A percentile compares a stretch with the other conserved stretches of the same genome.
Evolutionary conservation across 169 alveolate genomes (phyloP).

Genomic region (Cystoisospora suis): DNA sequence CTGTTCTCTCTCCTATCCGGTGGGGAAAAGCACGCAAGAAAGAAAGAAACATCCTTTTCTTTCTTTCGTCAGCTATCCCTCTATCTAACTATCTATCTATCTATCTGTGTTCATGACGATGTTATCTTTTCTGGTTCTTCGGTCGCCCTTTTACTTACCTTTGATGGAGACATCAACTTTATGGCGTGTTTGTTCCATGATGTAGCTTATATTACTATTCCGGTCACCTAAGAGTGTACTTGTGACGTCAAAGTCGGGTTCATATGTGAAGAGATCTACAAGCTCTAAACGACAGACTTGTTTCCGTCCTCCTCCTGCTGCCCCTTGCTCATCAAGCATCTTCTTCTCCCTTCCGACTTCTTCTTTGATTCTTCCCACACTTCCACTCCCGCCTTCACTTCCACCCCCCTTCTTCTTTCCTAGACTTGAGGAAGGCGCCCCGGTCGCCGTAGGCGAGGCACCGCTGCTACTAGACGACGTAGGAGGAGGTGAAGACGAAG

Average conservation of each 20-base stretch:
- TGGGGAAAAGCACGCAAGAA: not conserved
- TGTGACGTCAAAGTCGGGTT: constrained; percentile 83
- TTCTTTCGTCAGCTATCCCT: not conserved
- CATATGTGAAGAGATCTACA: constrained; percentile 80
- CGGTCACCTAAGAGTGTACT: constrained; percentile 75
- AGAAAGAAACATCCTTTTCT: not conserved
- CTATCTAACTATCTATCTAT: no score
- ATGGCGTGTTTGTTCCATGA: constrained; percentile 77
- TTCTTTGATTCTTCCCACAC: not conserved
- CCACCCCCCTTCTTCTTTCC: not conserved
- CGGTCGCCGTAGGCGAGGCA: not conserved
- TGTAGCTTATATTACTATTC: constrained; percentile 78
- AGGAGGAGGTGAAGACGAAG: no score
- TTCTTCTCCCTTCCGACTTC: not conserved
- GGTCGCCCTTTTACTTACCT: constrained; percentile 58
- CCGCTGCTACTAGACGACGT: constrained; percentile 14
- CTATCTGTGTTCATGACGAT: no score
- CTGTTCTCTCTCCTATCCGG: not conserved
- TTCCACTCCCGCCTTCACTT: not conserved
- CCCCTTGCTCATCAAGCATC: not conserved
- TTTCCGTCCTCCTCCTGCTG: constrained; percentile 54
- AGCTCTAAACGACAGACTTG: constrained; percentile 78
- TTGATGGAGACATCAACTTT: constrained; percentile 75
- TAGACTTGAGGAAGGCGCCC: not conserved
- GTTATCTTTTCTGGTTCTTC: not conserved